Base-by-base conservation (phyloP, 768 basidiomycete species). In the Filobasidium wieringae region DNA sequence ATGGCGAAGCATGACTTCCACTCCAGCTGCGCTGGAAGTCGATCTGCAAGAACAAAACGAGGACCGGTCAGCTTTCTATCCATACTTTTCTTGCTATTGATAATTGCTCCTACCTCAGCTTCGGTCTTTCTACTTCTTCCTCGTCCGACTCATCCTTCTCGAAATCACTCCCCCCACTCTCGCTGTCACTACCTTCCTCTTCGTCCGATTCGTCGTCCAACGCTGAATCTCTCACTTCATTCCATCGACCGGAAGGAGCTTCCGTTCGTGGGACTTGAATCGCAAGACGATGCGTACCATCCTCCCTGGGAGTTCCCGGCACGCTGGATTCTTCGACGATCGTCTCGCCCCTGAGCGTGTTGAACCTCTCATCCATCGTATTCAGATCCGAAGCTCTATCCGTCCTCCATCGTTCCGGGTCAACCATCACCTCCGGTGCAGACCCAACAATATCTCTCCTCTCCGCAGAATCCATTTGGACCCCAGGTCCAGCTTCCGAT, bases 11-110 rank as follows among this genome's bases (percentile, higher is more conserved):
- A 72, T 62, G 11, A 67, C 65, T 57, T 73, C 72, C 19, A 73
- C 65, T n/a, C 72, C 72, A 30, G 70, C 72, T 7, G 72, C 72
- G 15, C 64, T 64, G 7, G 64, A 64, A 7, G 72, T 73, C 0
- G 68, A 67, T 40, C 72, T 70, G 43, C 7, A 47, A 7, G 2
- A 51, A 40, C 61, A 56, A 55, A 64, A 56, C 47, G 30, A 5
- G 7, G 40, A 37, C 4, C 37, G 19, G 17, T 61, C 55, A 0
- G 30, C 55, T 1, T 51, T 49, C 1, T 56, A 54, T 11, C 57
- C 60, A 2, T 61, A 54, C 22, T 61, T 55, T 7, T 57, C 32
- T 2, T 56, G 53, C 29, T 66, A 60, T 31, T 60, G 53, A 31
- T 62, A 63, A 6, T 31, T 17, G 15, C 15, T 11, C 34, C 15